Conservation (phyloP, 139 green algal genomes). For the Closterium sp. region DNA sequence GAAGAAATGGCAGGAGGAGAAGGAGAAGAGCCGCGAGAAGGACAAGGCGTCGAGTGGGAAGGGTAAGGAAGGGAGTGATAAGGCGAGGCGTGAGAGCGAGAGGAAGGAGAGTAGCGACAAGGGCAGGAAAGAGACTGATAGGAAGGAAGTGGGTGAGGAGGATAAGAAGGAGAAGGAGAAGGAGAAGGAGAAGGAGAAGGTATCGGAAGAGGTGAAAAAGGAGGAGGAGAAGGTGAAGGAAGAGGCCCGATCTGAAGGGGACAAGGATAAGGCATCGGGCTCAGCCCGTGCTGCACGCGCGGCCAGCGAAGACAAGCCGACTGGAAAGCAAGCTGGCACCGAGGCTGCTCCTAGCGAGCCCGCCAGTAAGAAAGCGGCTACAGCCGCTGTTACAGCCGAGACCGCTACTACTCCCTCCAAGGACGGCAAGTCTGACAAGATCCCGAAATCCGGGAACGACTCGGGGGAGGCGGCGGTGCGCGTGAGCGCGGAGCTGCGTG, state of each 20-base stretch:
- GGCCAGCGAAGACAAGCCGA: too few relatives aligned
- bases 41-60: not conserved
- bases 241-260: not conserved
- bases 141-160: not conserved
- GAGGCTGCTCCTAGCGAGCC: not conserved
- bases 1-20: slow-evolving; percentile 1
- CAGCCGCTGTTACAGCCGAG: not conserved
- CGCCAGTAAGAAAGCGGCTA: not conserved
- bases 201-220: not conserved
- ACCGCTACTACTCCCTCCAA: not conserved
- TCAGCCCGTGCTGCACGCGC: too few relatives aligned
- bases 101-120: not conserved
- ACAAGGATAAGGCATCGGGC: not conserved
- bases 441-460: not conserved
- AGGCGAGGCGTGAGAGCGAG: not conserved
- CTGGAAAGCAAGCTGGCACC: too few relatives aligned
- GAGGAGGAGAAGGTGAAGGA: not conserved
- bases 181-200: not conserved
- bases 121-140: too few relatives aligned
- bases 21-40: not conserved
- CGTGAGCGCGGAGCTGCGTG: not conserved
- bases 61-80: not conserved
- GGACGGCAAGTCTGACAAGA: not conserved
- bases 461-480: not conserved
- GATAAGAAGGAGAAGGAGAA: not conserved